Evolutionary conservation across 2,329 filamentous ascomycete species (phyloP).

Genomic region (Apiospora aurea): DNA sequence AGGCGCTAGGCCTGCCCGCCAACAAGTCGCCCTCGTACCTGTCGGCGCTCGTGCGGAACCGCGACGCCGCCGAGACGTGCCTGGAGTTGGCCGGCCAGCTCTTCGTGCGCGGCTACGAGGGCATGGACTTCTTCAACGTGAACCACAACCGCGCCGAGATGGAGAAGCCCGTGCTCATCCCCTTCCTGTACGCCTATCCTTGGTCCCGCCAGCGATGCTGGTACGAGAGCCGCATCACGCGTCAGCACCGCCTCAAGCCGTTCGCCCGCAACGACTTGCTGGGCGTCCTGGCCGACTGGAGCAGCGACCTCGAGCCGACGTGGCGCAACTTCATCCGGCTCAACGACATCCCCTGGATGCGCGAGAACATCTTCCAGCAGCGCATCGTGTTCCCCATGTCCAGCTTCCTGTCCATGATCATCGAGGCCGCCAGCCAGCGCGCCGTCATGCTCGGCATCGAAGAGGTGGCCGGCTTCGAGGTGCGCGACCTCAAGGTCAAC

Average conservation of each 20-base stretch:
- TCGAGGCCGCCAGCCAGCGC: constrained; percentile 36
- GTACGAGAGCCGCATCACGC: constrained; percentile 40
- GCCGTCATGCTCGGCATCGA: constrained; percentile 38
- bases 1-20: constrained; percentile 32
- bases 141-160: constrained; percentile 38
- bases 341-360: constrained; percentile 53
- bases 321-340: constrained; percentile 48
- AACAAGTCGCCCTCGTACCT: constrained; percentile 38
- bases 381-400: constrained; percentile 54
- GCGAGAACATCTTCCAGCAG: constrained; percentile 56
- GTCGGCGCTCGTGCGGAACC: constrained; percentile 35
- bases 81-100: constrained; percentile 41
- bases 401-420: constrained; percentile 50
- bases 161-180: constrained; percentile 29
- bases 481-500: constrained; percentile 46
- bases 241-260: constrained; percentile 42
- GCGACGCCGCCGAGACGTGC: constrained; percentile 32
- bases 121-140: constrained; percentile 40
- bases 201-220: constrained; percentile 43
- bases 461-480: constrained; percentile 42
- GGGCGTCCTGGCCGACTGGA: constrained; percentile 43
- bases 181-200: constrained; percentile 40
- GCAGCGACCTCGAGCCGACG: constrained; percentile 44
- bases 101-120: constrained; percentile 38
- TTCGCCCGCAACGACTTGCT: constrained; percentile 45